Base-by-base conservation (phyloP, 2,329 filamentous ascomycete species). In the Aspergillus puulaauensis region DNA sequence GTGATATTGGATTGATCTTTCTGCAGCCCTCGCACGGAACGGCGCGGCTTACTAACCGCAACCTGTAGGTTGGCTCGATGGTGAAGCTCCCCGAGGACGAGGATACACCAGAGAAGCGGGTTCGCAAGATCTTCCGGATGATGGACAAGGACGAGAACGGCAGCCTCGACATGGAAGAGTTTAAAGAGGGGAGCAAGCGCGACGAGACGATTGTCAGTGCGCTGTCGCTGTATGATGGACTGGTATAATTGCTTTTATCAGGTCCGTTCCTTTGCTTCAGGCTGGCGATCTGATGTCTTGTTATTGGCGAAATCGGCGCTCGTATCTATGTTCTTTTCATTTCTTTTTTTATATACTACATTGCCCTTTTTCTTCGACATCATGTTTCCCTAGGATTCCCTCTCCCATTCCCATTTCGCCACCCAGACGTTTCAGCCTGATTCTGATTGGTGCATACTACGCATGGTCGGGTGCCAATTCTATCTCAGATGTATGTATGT, bases 81-180 rank as follows among this genome's bases (percentile, higher is more conserved):
- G 95, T 99, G 69, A 98, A 98, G 78, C 84, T 99, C 45, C 95
- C 95, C 52, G 92, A 97, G 77, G 95, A 99, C 79, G 95, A 99
- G 81, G 93, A 99, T 79, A 99, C 95, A 57, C 95, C 95, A 17
- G 93, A 98, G 83, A 99, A 99, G 82, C 89, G 95, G 64, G 95
- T 99, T 62, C 87, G 84, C 77, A 99, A 99, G 83, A 98, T 99
- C 76, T 99, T 99, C 83, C 85, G 89, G 70, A 98, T 98, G 95
- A 99, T 99, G 95, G 95, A 99, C 82, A 99, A 99, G 84, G 95
- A 99, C 75, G 93, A 98, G 80, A 98, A 98, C 73, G 95, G 93
- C 68, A 96, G 90, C 72, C 80, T 99, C 68, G 93, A 98, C 75
- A 93, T 97, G 84, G 89, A 93, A 61, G 95, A 99, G 76, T 99